Percentiles rank a stretch among this genome's conserved stretches.
These are phyloP conservation scores for Pseudogymnoascus sp. DNA, from an alignment of 2,329 filamentous ascomycete species.

Conservation along the genomic window DNA sequence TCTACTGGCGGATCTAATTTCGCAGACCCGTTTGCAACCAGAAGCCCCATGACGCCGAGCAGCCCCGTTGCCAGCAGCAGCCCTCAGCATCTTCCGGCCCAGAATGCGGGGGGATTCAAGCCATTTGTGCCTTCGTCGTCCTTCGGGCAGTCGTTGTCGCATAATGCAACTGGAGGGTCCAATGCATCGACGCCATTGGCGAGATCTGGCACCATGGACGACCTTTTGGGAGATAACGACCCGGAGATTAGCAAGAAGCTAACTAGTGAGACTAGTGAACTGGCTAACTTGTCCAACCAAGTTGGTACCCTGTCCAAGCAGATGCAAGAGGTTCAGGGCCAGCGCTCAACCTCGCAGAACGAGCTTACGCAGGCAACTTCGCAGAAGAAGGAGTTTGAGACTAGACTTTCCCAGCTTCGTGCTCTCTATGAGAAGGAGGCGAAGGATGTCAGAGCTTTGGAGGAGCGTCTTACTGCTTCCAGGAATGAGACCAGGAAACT, in stretches of 20 bases:
- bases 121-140: slow-evolving; percentile 88
- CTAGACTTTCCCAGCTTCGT: slow-evolving; percentile 76
- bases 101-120: slow-evolving; percentile 54
- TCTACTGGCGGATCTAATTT: slow-evolving; percentile 66
- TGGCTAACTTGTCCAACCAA: slow-evolving; percentile 94
- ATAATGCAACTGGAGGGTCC: slow-evolving; percentile 62
- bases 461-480: slow-evolving; percentile 71
- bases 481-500: slow-evolving; percentile 77
- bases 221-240: slow-evolving; percentile 85
- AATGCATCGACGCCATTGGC: slow-evolving; percentile 28
- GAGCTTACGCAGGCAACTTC: slow-evolving; percentile 72
- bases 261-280: slow-evolving; percentile 79
- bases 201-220: slow-evolving; percentile 55
- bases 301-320: slow-evolving; percentile 84
- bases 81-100: slow-evolving; percentile 32
- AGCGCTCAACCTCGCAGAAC: slow-evolving; percentile 69
- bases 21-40: slow-evolving; percentile 38
- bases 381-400: slow-evolving; percentile 90
- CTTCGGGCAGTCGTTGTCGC: slow-evolving; percentile 75
- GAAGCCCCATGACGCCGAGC: slow-evolving; percentile 20
- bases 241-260: slow-evolving; percentile 82
- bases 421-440: slow-evolving; percentile 89
- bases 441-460: slow-evolving; percentile 71
- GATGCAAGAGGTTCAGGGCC: slow-evolving; percentile 85
- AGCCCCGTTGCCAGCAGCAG: slow-evolving; percentile 23